Base-by-base conservation (phyloP, 805 yeast species). In the Lachancea nothofagi region DNA sequence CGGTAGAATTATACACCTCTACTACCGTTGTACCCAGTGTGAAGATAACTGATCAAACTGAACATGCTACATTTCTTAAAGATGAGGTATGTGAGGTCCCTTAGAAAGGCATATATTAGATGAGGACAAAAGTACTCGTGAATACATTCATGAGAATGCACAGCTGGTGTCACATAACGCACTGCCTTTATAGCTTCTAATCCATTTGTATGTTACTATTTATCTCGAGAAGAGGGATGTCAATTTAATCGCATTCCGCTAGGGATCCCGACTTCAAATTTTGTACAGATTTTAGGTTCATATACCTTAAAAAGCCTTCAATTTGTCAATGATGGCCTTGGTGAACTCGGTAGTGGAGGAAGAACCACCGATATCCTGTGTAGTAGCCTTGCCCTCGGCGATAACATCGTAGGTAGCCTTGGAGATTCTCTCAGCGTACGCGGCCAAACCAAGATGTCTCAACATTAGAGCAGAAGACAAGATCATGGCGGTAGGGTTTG, bases 401-500 rank as follows among this genome's bases (percentile, higher is more conserved):
- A 93, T 75, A 46, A 88, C 96, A 51, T 76, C 81, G 70, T 86
- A 83, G 49, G 94, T 89, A 41, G 97, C 97, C 57, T 75, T 69
- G 39, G 95, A 75, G 64, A 90, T 87, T 62, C 78, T 83, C 70
- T 84, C 85, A 53, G 97, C 96, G 51, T 80, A 73, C 35, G 72
- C 72, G 59, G 82, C 86, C 56, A 90, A 75, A 51, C 97, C 97
- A 62, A 90, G 77, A 70, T 90, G 98, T 72, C 96, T 85, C 71
- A 90, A 78, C 81, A 90, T 67, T 83, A 90, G 79, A 49, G 89
- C 70, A 33, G 96, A 77, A 44, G 96, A 86, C 59, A 93, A 74
- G 58, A 90, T 83, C 90, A 90, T 83, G 54, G 96, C 97, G 47
- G 97, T 86, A 65, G 98, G 98, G 80, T 90, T 90, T 50, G 97